Evolutionary conservation across 2,329 filamentous ascomycete species (phyloP), one percentile per base, ranked within the genome.

Genomic region (Diplodia sapinea): DNA sequence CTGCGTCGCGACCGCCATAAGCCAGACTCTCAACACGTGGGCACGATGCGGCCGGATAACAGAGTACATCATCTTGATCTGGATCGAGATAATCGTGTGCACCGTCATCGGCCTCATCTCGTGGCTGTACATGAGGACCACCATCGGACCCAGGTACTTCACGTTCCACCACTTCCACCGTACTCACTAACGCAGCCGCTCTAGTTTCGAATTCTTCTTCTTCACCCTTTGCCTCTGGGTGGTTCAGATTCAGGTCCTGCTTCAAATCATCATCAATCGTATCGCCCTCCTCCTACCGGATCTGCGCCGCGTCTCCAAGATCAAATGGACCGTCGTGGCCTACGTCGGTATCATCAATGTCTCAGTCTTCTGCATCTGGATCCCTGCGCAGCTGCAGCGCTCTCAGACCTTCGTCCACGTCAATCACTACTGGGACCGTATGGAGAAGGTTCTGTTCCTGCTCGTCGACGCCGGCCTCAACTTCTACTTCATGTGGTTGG

Each of bases 361-460:
- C 36, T 72, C 72, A 31, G 74, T 76, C 2, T 76, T 72, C 54
- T 69, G 69, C 29, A 70, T 76, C 54, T 76, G 74, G 74, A 73
- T 76, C 29, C 74, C 74, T 8, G 73, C 74, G 8, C 73, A 72
- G 49, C 68, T 76, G 47, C 70, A 75, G 55, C 73, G 74, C 72
- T 62, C 1, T 5, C 9, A 36, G 31, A 72, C 72, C 40, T 75
- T 70, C 67, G 67, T 74, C n/a, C 65, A 69, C 11, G 51, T 74
- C 29, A 76, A 76, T 69, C 73, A 79, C 0, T 74, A 83, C 29
- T 87, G 84, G 85, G 85, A 87, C 62, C 81, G 84, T 29, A 75
- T 73, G 1, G 74, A 76, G 49, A 76, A 76, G 56, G 70, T 71
- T 1, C 36, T 76, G 4, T 75, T 72, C 43, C 52, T 75, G 6